Percentiles rank a stretch among this genome's conserved stretches.
These are phyloP conservation scores for Diospyros kaki DNA, from an alignment of 148 eudicot species.

Conservation along the genomic window DNA sequence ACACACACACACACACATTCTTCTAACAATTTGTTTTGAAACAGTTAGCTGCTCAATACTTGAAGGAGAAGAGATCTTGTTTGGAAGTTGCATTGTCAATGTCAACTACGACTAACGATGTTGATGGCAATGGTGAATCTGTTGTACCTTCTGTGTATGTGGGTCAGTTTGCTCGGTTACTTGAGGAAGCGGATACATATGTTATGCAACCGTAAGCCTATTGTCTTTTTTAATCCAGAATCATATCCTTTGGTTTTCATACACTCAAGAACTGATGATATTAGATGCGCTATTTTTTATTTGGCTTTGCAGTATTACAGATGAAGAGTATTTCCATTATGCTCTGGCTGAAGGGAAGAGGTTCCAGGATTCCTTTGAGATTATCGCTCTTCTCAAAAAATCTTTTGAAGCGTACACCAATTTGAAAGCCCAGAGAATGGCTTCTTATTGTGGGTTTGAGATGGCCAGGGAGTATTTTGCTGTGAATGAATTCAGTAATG, in stretches of 20 bases:
- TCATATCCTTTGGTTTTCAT: constrained; percentile 11
- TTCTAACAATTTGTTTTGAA: constrained; percentile 14
- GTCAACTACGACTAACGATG: constrained; percentile 46
- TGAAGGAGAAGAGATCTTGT: constrained; percentile 79
- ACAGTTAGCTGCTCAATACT: constrained; percentile 84
- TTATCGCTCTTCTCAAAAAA: constrained; percentile 82
- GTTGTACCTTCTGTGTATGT: constrained; percentile 70
- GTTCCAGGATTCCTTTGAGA: constrained; percentile 88
- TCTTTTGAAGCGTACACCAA: constrained; percentile 69
- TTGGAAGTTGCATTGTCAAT: constrained; percentile 77
- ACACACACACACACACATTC: background rate
- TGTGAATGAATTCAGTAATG: constrained; percentile 46
- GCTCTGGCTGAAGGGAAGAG: constrained; percentile 80
- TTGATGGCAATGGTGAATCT: constrained; percentile 64
- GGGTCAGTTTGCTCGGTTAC: constrained; percentile 88
- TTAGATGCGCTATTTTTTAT: background rate
- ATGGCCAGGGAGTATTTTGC: constrained; percentile 80
- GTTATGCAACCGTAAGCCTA: constrained; percentile 74
- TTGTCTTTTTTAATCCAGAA: constrained; percentile 2
- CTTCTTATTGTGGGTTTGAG: constrained; percentile 70
- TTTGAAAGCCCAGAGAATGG: constrained; percentile 63
- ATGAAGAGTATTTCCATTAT: constrained; percentile 77
- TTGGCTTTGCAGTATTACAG: constrained; percentile 63
- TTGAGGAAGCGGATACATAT: constrained; percentile 58
- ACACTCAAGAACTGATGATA: background rate